phyloP scores from a whole-genome alignment of 1,139 yeast species.

The Taiozyma sp. region DNA sequence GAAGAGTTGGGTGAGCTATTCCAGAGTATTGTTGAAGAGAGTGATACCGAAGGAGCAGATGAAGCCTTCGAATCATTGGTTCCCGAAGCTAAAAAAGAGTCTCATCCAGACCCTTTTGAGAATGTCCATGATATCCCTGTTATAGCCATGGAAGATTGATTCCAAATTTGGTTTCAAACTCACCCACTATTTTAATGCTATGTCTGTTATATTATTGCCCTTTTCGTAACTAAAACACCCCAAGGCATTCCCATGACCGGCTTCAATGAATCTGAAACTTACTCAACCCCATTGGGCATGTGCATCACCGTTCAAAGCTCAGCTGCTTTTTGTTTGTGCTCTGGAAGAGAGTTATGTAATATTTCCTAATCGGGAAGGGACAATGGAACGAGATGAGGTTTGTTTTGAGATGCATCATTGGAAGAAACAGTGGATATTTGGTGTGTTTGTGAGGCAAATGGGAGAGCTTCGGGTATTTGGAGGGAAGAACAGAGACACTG shows the following conservation, averaged over 20 bases:
- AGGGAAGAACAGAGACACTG: neutral
- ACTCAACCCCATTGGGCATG: neutral
- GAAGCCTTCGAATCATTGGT: slow-evolving; percentile 1
- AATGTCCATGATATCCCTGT: slow-evolving; percentile 11
- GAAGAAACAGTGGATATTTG: neutral
- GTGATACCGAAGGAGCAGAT: slow-evolving; percentile 3
- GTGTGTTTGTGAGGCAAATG: neutral
- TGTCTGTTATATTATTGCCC: neutral
- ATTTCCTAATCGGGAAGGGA: slow-evolving; percentile 5
- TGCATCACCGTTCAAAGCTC: neutral
- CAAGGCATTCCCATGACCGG: neutral
- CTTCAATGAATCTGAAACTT: neutral
- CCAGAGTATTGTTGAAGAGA: slow-evolving; percentile 25
- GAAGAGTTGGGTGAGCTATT: slow-evolving; percentile 41
- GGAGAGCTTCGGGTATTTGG: neutral
- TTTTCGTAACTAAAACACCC: neutral
- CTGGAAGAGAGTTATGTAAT: neutral
- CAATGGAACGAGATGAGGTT: slow-evolving; percentile 2
- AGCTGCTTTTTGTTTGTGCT: neutral
- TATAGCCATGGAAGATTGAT: slow-evolving; percentile 13
- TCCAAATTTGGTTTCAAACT: neutral
- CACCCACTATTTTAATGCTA: neutral
- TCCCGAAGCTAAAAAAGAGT: neutral
- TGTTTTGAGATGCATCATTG: neutral
- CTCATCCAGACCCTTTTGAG: neutral